Evolutionary conservation across 805 yeast species (phyloP).

Genomic region (Yamadazyma scolyti): DNA sequence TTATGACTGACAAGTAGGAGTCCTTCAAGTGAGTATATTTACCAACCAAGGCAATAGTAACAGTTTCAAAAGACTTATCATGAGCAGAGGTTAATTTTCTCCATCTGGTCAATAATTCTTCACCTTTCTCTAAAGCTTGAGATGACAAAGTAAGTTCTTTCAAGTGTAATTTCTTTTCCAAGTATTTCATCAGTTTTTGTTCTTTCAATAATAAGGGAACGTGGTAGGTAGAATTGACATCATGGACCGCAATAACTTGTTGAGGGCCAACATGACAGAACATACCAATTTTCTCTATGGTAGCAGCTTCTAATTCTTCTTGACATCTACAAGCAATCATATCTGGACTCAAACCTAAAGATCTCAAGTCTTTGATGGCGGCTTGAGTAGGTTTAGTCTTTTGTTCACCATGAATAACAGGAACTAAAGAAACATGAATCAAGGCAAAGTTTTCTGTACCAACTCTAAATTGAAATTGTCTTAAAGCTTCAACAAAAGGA

Average conservation of each 20-base stretch:
- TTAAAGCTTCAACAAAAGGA: slow-evolving; percentile 96
- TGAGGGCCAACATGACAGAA: slow-evolving; percentile 99
- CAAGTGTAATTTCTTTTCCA: slow-evolving; percentile 65
- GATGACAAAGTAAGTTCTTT: slow-evolving; percentile 31
- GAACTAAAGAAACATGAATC: slow-evolving; percentile 94
- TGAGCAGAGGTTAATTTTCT: slow-evolving; percentile 68
- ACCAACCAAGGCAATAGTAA: slow-evolving; percentile 94
- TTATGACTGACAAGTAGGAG: slow-evolving; percentile 90
- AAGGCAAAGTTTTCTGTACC: slow-evolving; percentile 91
- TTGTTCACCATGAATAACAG: slow-evolving; percentile 98
- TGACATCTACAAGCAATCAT: slow-evolving; percentile 98
- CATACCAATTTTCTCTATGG: slow-evolving; percentile 97
- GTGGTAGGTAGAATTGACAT: slow-evolving; percentile 94
- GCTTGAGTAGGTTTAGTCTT: slow-evolving; percentile 99
- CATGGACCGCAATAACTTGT: slow-evolving; percentile 95
- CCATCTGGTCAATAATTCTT: slow-evolving; percentile 72
- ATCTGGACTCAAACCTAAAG: slow-evolving; percentile 91
- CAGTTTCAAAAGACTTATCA: slow-evolving; percentile 81
- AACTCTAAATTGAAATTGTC: slow-evolving; percentile 98
- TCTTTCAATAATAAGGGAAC: slow-evolving; percentile 89
- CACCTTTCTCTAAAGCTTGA: slow-evolving; percentile 64
- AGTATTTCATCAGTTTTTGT: slow-evolving; percentile 76
- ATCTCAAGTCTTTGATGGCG: slow-evolving; percentile 94
- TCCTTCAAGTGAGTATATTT: slow-evolving; percentile 95
- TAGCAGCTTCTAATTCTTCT: slow-evolving; percentile 71